Evolutionary conservation across 148 eudicot genomes (phyloP).

Genomic region (Fagopyrum homotropicum): DNA sequence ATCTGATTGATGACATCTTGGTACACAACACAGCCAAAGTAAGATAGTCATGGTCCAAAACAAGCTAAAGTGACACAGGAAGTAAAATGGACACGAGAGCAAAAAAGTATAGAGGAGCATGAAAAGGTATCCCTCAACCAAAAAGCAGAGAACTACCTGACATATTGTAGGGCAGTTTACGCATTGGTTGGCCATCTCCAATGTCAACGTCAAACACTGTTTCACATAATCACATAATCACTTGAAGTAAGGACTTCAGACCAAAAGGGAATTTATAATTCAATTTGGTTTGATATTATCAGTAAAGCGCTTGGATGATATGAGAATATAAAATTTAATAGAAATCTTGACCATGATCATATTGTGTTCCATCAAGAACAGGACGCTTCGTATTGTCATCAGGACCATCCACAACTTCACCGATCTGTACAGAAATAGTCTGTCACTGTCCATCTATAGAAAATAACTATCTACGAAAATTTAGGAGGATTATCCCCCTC

Average conservation of each 20-base stretch:
- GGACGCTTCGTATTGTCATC: constrained; percentile 65
- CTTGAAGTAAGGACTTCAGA: constrained; percentile 12
- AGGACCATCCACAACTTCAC: constrained; percentile 98
- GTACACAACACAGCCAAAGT: not conserved
- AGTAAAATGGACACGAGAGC: not conserved
- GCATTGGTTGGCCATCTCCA: constrained; percentile 94
- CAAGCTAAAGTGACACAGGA: not conserved
- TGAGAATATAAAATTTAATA: not conserved
- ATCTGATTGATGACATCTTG: not conserved
- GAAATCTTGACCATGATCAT: constrained; percentile 68
- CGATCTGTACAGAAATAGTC: constrained; percentile 44
- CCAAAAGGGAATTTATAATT: constrained; percentile 5
- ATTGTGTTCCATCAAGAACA: constrained; percentile 62
- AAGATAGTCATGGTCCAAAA: not conserved
- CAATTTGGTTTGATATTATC: not conserved
- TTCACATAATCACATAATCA: not conserved
- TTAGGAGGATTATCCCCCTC: too few species aligned
- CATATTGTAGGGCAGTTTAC: constrained; percentile 86
- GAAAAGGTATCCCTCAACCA: constrained; percentile 1
- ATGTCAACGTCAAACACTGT: constrained; percentile 94
- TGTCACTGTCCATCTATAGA: not conserved
- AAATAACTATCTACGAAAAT: not conserved
- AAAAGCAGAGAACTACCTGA: constrained; percentile 49
- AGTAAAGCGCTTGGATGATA: not conserved
- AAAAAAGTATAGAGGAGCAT: not conserved